Base-by-base conservation (phyloP, 352 stramenopile species). In the Phytophthora aleatoria region DNA sequence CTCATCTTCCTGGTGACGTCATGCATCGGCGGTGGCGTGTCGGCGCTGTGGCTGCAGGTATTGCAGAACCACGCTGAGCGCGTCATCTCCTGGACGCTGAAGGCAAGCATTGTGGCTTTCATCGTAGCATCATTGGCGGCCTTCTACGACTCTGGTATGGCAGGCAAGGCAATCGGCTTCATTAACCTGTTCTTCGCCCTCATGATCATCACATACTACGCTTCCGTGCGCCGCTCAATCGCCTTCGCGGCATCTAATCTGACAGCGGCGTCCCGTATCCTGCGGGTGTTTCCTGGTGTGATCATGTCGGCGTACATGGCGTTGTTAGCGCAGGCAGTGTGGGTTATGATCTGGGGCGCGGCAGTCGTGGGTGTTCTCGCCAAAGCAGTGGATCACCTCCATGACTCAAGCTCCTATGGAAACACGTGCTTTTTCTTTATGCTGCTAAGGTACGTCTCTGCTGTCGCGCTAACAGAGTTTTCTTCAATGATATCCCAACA, bases 351-450 rank as follows among this genome's bases (percentile, higher is more conserved):
- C 13, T 96, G 88, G 88, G 87, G 84, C 50, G 63, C 81, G 7
- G 88, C 85, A 0, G 79, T 93, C 20, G 70, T 96, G 12, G 88
- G 88, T 8, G 75, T 95, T 5, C 70, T 92, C 11, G 77, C 79
- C 10, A 91, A 86, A 48, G 75, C 79, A 16, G 67, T 88, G 10
- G 64, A 49, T 13, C 30, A 70, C 26, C 64, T 80, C 10, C 77
- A 87, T n/a, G 84, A 93, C 57, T 69, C 73, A 5, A 87, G 64
- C 28, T 86, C 71, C 5, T 86, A 84, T 53, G 75, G 82, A n/a
- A 92, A 95, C 55, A 67, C 79, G 12, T 81, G 72, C 49, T 90
- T 94, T 48, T 95, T 96, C 69, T 90, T 94, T 57, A 88, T 96
- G 70, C 69, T 96, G 16, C 68, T 96, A 10, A 96, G 87, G 87